These are phyloP conservation scores for Podaxis mareebaensis DNA, from an alignment of 768 basidiomycete species.

Conservation along the genomic window DNA sequence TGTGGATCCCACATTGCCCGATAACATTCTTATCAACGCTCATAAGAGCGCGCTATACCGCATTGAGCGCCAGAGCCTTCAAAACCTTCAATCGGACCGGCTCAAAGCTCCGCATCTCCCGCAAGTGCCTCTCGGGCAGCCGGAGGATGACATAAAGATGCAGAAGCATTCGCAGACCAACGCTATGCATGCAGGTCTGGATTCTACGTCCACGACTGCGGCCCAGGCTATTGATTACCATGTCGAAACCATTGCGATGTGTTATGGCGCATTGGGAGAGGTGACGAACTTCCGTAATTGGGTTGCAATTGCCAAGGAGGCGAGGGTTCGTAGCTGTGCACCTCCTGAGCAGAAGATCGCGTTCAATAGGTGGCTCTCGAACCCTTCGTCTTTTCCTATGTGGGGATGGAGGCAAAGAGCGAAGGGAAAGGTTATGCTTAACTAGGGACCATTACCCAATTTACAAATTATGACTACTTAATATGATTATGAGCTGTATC, in stretches of 20 bases:
- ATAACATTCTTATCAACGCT: conserved; percentile 39
- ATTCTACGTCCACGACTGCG: background rate
- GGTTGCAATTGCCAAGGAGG: conserved; percentile 30
- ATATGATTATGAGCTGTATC: background rate
- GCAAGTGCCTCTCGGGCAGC: too few species aligned
- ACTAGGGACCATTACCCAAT: background rate
- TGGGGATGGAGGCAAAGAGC: conserved; percentile 35
- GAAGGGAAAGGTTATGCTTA: background rate
- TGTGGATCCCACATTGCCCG: conserved; percentile 38
- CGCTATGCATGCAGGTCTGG: background rate
- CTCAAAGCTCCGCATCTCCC: background rate
- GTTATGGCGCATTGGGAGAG: conserved; percentile 41
- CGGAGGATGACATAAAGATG: background rate
- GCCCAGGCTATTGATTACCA: conserved; percentile 22
- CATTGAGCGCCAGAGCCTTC: conserved; percentile 40
- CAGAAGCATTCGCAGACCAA: background rate
- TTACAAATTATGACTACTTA: background rate
- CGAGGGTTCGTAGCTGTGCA: conserved; percentile 17
- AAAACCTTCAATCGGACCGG: conserved; percentile 26
- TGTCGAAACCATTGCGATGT: conserved; percentile 40
- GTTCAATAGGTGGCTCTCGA: conserved; percentile 34
- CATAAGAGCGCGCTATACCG: conserved; percentile 41
- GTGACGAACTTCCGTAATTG: conserved; percentile 35
- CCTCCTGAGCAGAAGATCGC: conserved; percentile 27
- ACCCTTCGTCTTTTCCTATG: conserved; percentile 35